These are phyloP conservation scores for Tetrapyrgos nigripes DNA, from an alignment of 1,284 basidiomycete species.

Conservation along the genomic window DNA sequence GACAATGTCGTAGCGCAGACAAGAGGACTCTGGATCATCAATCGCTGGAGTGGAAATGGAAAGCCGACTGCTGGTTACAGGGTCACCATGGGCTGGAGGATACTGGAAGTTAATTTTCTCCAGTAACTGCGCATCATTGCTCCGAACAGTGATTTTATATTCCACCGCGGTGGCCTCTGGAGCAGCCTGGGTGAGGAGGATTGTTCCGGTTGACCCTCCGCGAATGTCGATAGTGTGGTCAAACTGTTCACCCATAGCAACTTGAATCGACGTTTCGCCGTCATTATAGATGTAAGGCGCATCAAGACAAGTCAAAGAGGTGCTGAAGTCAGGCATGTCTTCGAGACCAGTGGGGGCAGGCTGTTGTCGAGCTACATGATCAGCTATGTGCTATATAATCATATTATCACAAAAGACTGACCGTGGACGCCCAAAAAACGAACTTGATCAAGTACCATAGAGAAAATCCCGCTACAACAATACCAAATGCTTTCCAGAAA, in stretches of 20 bases:
- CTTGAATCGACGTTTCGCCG: conserved; percentile 40
- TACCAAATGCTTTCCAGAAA: conserved; percentile 62
- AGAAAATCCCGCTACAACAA: conserved; percentile 48
- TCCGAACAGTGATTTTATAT: conserved; percentile 54
- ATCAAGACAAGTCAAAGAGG: conserved; percentile 54
- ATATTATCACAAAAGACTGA: conserved; percentile 30
- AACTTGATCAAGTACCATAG: conserved; percentile 53
- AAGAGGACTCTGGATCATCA: conserved; percentile 34
- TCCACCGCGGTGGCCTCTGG: conserved; percentile 47
- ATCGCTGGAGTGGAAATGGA: conserved; percentile 41
- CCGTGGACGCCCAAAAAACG: conserved; percentile 53
- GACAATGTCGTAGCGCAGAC: conserved; percentile 61
- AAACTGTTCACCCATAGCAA: conserved; percentile 42
- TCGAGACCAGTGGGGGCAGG: conserved; percentile 57
- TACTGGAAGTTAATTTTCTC: conserved; percentile 40
- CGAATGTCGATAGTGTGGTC: conserved; percentile 54
- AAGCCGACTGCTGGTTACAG: conserved; percentile 39
- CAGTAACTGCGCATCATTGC: conserved; percentile 47
- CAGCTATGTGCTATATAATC: background rate
- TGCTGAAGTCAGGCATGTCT: conserved; percentile 59
- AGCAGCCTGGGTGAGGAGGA: conserved; percentile 51
- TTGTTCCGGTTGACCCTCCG: conserved; percentile 56
- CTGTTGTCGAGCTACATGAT: conserved; percentile 34
- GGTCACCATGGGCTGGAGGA: conserved; percentile 32
- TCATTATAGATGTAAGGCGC: conserved; percentile 52